Percentiles rank a stretch among this genome's conserved stretches.
Evolutionary conservation across 169 alveolate species (phyloP).

Genomic region (Plasmodium malariae): DNA sequence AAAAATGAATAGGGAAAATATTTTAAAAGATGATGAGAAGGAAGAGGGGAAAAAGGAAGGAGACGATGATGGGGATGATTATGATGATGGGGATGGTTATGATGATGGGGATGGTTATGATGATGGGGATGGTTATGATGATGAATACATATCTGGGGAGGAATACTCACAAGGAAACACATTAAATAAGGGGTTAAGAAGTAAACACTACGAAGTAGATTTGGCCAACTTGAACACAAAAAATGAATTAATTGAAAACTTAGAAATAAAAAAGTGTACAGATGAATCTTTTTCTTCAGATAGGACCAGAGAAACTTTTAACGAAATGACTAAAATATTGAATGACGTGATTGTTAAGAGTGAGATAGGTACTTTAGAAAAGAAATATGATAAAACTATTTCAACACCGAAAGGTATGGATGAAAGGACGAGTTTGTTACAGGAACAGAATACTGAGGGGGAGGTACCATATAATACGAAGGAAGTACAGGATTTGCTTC

Average conservation of each 20-base stretch:
- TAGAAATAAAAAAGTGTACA: conserved; percentile 18
- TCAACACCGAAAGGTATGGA: not conserved
- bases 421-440: not conserved
- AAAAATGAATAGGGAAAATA: conserved; percentile 9
- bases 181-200: not conserved
- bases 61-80: too few relatives aligned
- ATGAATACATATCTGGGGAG: not conserved
- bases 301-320: conserved; percentile 1
- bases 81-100: not conserved
- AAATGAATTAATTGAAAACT: conserved; percentile 15
- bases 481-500: not conserved
- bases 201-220: not conserved
- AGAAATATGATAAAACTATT: not conserved
- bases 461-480: not conserved
- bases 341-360: conserved; percentile 29
- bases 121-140: not conserved
- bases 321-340: conserved; percentile 31
- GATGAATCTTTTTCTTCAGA: not conserved
- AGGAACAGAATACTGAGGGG: not conserved
- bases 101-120: not conserved
- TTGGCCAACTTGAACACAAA: not conserved
- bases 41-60: not conserved
- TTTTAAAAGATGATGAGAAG: not conserved
- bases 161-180: not conserved
- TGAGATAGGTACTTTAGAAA: conserved; percentile 7